Percentiles rank a stretch among this genome's conserved stretches.
Conservation (phyloP, 192 early-diverging fungal genomes). For the Entomortierella beljakovae region DNA sequence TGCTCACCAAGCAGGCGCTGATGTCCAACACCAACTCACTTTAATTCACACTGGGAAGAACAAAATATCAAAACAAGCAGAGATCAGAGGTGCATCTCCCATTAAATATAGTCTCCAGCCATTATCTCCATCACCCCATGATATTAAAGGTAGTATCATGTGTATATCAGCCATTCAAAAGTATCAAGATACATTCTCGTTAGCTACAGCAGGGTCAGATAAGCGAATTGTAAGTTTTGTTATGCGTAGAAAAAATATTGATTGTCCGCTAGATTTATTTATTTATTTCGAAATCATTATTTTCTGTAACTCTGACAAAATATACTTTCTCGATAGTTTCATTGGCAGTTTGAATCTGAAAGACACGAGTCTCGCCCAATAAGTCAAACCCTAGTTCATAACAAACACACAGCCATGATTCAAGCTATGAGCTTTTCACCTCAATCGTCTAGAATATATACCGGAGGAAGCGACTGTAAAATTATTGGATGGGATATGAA, state of each 20-base stretch:
- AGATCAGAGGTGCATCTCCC: background rate
- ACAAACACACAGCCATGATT: constrained; percentile 40
- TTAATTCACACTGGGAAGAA: constrained; percentile 23
- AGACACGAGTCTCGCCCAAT: constrained; percentile 13
- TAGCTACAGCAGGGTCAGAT: constrained; percentile 35
- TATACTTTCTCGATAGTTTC: constrained; percentile 6
- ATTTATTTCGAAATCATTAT: background rate
- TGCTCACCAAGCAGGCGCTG: constrained; percentile 24
- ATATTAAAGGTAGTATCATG: constrained; percentile 28
- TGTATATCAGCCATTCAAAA: constrained; percentile 27
- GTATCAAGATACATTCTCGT: constrained; percentile 4
- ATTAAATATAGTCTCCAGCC: constrained; percentile 23
- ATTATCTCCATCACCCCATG: constrained; percentile 28
- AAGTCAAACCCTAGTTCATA: constrained; percentile 18
- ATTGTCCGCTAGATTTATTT: background rate
- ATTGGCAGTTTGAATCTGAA: constrained; percentile 27
- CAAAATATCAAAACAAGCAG: background rate
- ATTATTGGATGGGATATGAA: constrained; percentile 38
- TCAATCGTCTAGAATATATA: constrained; percentile 8
- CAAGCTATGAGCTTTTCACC: constrained; percentile 27
- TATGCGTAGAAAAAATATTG: background rate
- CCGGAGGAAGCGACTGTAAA: constrained; percentile 41
- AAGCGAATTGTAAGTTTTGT: constrained; percentile 43
- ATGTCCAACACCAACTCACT: constrained; percentile 16
- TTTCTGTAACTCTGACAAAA: background rate